A percentile compares a stretch with the other conserved stretches of the same genome.
These are phyloP conservation scores for Suillus hirtellus DNA, from an alignment of 768 basidiomycete species.

Conservation along the genomic window DNA sequence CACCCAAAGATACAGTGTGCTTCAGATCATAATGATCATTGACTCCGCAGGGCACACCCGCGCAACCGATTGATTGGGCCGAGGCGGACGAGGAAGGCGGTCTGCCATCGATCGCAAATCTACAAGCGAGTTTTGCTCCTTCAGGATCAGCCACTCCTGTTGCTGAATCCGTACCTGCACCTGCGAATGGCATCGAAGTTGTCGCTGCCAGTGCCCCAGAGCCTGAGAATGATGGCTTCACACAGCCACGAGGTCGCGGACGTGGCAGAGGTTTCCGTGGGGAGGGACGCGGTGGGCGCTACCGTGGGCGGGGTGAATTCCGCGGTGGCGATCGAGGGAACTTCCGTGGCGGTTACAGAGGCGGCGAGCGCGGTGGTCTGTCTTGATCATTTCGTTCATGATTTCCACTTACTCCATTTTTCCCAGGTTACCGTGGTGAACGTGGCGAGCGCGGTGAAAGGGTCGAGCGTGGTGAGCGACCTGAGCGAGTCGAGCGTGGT, in stretches of 20 bases:
- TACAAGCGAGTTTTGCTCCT: constrained; percentile 76
- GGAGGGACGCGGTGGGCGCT: constrained; percentile 41
- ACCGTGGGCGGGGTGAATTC: constrained; percentile 34
- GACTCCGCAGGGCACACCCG: constrained; percentile 18
- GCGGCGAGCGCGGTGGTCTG: constrained; percentile 31
- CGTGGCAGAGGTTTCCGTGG: constrained; percentile 44
- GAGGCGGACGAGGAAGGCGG: constrained; percentile 72
- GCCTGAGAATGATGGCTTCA: constrained; percentile 66
- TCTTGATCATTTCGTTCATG: neutral
- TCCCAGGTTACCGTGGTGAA: constrained; percentile 20
- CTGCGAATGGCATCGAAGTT: constrained; percentile 25
- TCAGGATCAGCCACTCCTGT: constrained; percentile 72
- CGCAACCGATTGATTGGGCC: constrained; percentile 74
- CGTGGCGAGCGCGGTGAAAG: neutral
- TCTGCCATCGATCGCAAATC: constrained; percentile 72
- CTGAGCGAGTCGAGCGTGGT: neutral
- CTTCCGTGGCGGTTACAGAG: constrained; percentile 40
- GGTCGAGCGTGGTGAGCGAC: neutral
- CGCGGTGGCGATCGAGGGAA: constrained; percentile 42
- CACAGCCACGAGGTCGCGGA: constrained; percentile 48
- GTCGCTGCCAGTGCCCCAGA: constrained; percentile 23
- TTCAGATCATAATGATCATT: constrained; percentile 8
- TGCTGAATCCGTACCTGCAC: constrained; percentile 26
- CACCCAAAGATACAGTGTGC: neutral
- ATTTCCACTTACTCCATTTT: constrained; percentile 5